Percentiles rank a stretch among this genome's conserved stretches.
Conservation (phyloP, 2,329 filamentous ascomycete genomes). For the Amesomyces nigricolor region DNA sequence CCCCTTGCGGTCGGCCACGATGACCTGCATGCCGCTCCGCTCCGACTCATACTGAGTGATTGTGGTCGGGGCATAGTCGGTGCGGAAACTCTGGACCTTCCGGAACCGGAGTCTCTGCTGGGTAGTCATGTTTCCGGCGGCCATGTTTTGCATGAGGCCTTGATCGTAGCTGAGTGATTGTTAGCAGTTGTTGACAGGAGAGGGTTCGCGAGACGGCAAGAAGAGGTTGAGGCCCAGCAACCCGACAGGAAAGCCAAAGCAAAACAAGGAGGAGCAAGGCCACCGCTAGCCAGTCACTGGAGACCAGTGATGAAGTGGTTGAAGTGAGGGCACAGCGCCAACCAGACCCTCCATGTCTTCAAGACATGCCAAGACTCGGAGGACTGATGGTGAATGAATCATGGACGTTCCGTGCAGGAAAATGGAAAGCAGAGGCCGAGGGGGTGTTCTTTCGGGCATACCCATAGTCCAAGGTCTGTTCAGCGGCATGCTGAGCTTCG, state of each 20-base stretch:
- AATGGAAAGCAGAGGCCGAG: not conserved
- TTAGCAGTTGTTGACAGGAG: conserved; percentile 17
- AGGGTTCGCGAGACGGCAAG: not conserved
- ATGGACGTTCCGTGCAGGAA: not conserved
- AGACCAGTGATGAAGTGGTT: too few species aligned
- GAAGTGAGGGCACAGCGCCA: too few species aligned
- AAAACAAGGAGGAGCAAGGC: not conserved
- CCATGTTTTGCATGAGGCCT: conserved; percentile 21
- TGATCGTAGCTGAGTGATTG: conserved; percentile 20
- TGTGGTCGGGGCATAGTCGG: conserved; percentile 80
- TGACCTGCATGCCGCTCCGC: conserved; percentile 87
- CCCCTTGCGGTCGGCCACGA: conserved; percentile 85
- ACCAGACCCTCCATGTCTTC: too few species aligned
- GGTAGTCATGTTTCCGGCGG: conserved; percentile 48
- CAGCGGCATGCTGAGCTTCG: conserved; percentile 8
- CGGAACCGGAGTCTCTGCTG: conserved; percentile 61
- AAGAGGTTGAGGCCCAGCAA: too few species aligned
- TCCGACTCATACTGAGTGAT: conserved; percentile 96
- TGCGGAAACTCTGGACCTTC: conserved; percentile 76
- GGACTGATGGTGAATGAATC: not conserved
- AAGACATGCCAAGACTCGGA: too few species aligned
- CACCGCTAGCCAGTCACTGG: too few species aligned
- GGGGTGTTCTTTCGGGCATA: conserved; percentile 5
- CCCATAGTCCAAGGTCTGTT: conserved; percentile 14
- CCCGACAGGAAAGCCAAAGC: not conserved